phyloP scores from a whole-genome alignment of 805 yeast genomes.

The Lachancea sp. region DNA sequence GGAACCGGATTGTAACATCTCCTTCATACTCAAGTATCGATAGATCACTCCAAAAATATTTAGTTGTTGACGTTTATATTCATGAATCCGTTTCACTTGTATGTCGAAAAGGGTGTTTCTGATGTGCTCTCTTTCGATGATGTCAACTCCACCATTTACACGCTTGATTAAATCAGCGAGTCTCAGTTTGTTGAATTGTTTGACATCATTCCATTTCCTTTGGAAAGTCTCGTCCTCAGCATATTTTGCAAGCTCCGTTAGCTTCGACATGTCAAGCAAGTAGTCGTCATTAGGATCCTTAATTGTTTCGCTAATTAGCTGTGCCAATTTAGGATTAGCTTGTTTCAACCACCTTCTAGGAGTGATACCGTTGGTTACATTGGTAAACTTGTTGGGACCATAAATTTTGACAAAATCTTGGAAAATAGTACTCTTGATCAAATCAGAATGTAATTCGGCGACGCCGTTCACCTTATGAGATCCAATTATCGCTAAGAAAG shows the following conservation, averaged over 20 bases:
- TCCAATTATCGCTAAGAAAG: constrained; percentile 82
- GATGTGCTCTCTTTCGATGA: constrained; percentile 49
- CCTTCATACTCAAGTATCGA: constrained; percentile 73
- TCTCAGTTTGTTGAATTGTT: constrained; percentile 59
- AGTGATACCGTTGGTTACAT: constrained; percentile 91
- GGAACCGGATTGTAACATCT: constrained; percentile 35
- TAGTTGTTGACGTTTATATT: constrained; percentile 91
- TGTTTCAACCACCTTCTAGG: constrained; percentile 95
- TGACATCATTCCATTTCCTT: constrained; percentile 62
- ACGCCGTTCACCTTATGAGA: constrained; percentile 94
- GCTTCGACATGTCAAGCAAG: constrained; percentile 57
- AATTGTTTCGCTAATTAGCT: constrained; percentile 64
- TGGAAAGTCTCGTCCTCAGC: constrained; percentile 66
- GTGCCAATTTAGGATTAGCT: constrained; percentile 78
- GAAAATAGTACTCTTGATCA: constrained; percentile 82
- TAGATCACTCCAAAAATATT: constrained; percentile 85
- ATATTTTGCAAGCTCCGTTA: constrained; percentile 60
- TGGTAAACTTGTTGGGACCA: constrained; percentile 78
- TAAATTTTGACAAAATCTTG: constrained; percentile 80
- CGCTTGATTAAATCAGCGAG: constrained; percentile 62
- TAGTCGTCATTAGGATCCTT: constrained; percentile 55
- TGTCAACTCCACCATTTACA: constrained; percentile 46
- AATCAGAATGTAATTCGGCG: constrained; percentile 89
- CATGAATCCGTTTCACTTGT: constrained; percentile 93
- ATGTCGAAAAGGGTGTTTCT: constrained; percentile 75